Evolutionary conservation across 495 filamentous ascomycete species (phyloP).

Genomic region (Xylaria longipes): DNA sequence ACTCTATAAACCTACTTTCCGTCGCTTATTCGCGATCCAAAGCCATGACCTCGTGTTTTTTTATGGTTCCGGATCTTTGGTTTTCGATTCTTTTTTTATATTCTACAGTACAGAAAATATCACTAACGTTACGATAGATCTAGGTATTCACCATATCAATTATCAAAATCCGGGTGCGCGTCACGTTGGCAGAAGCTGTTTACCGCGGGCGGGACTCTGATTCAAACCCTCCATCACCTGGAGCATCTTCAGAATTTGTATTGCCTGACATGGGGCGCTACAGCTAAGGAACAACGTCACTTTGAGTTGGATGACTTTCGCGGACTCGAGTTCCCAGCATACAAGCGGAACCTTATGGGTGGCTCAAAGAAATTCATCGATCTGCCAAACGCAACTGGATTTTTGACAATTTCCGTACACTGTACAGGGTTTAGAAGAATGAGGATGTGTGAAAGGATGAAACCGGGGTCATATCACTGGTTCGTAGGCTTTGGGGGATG

Average conservation of each 20-base stretch:
- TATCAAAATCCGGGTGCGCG: neutral
- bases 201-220: neutral
- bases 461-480: neutral
- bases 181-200: neutral
- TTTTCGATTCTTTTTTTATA: neutral
- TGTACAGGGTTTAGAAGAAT: neutral
- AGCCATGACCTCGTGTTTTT: neutral
- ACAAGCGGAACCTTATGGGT: neutral
- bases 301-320: neutral
- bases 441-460: neutral
- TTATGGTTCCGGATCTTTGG: neutral
- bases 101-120: neutral
- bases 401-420: no score
- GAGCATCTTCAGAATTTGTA: neutral
- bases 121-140: neutral
- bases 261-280: neutral
- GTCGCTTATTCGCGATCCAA: neutral
- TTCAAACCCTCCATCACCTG: neutral
- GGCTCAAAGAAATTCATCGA: neutral
- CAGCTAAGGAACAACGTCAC: neutral
- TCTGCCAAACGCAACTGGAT: neutral
- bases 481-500: neutral
- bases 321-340: neutral
- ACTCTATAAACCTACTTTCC: neutral
- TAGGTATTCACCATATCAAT: neutral